phyloP scores from a whole-genome alignment of 176 grass and related monocot genomes.

The Panicum miliaceum region DNA sequence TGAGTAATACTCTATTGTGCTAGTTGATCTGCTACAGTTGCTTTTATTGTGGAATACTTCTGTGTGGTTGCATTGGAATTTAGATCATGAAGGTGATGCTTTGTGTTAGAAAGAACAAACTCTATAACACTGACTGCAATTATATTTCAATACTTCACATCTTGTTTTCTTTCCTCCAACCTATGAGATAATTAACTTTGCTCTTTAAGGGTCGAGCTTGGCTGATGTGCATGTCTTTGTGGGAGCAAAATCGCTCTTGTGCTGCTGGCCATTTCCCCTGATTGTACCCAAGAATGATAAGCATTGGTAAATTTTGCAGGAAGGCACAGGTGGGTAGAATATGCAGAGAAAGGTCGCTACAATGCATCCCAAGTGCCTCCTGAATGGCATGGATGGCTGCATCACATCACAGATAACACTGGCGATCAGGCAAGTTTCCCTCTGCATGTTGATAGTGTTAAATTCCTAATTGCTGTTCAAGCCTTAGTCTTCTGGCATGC shows the following conservation, averaged over 20 bases:
- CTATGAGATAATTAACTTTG: not conserved
- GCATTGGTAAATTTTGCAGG: constrained; percentile 52
- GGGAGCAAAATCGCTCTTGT: not conserved
- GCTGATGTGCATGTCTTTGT: constrained; percentile 4
- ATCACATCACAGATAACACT: constrained; percentile 80
- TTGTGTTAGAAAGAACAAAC: not conserved
- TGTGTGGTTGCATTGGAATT: not conserved
- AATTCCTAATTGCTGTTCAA: constrained; percentile 10
- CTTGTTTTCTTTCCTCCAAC: constrained; percentile 24
- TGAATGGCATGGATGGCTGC: constrained; percentile 98
- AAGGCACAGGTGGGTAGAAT: constrained; percentile 93
- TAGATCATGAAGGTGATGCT: not conserved
- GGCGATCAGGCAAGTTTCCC: constrained; percentile 67
- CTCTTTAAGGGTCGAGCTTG: constrained; percentile 20
- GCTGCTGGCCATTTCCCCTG: not conserved
- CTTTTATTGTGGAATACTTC: not conserved
- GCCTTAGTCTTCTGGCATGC: not conserved
- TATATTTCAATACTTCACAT: not conserved
- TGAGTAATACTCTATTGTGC: constrained; percentile 31
- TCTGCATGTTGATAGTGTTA: not conserved
- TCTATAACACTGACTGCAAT: not conserved
- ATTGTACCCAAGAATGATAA: constrained; percentile 17
- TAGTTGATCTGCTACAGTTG: not conserved
- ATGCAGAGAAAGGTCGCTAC: constrained; percentile 79
- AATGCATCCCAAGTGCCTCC: constrained; percentile 95